Percentiles rank a stretch among this genome's conserved stretches.
Evolutionary conservation across 495 filamentous ascomycete species (phyloP).

Genomic region (Ascobolus immersus): DNA sequence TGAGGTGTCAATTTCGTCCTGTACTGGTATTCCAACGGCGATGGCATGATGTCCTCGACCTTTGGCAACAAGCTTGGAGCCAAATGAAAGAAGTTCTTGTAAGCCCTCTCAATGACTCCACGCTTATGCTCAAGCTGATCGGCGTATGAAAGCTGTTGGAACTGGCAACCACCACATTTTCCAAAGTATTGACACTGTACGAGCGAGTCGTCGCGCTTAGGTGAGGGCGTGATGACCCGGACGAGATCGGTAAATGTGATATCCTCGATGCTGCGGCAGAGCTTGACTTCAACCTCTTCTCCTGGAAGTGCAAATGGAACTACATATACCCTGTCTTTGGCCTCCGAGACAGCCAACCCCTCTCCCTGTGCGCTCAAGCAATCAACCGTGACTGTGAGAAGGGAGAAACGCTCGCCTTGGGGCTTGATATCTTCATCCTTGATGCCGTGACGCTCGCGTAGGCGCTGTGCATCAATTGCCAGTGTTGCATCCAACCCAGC

Average conservation of each 20-base stretch:
- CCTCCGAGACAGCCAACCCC: conserved; percentile 42
- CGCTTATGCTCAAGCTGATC: conserved; percentile 68
- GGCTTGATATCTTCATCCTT: too few species aligned
- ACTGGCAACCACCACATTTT: conserved; percentile 76
- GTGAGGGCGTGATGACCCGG: conserved; percentile 44
- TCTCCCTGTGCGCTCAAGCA: conserved; percentile 77
- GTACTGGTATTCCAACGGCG: conserved; percentile 74
- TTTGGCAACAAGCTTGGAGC: conserved; percentile 47
- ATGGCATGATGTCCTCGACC: conserved; percentile 64
- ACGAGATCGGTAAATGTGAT: conserved; percentile 63
- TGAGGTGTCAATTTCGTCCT: conserved; percentile 92
- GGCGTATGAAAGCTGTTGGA: conserved; percentile 83
- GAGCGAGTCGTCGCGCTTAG: conserved; percentile 46
- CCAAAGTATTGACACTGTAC: conserved; percentile 67
- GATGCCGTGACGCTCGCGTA: too few species aligned
- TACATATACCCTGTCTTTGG: conserved; percentile 50
- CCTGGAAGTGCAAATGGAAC: conserved; percentile 77
- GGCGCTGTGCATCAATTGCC: too few species aligned
- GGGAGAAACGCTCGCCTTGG: too few species aligned
- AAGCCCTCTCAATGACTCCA: conserved; percentile 72
- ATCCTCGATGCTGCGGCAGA: conserved; percentile 39
- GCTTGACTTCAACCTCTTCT: conserved; percentile 51
- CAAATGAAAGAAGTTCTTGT: conserved; percentile 64
- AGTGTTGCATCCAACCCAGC: too few species aligned
- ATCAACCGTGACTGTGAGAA: conserved; percentile 43